Percentiles rank a stretch among this genome's conserved stretches.
Conservation (phyloP, 257 asterid species). For the Apocynum venetum region DNA sequence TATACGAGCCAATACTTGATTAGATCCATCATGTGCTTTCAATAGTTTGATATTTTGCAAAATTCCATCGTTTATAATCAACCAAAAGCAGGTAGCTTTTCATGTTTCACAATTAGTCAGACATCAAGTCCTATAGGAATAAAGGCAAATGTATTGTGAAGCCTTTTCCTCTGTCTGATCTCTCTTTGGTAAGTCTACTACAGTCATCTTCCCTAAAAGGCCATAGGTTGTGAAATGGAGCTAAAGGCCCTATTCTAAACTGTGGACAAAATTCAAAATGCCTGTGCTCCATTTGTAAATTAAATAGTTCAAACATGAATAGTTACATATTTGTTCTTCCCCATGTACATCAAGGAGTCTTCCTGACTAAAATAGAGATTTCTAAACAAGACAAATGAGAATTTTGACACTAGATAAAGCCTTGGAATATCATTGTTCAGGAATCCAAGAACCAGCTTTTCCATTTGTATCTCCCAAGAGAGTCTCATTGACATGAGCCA, state of each 20-base stretch:
- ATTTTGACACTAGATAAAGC: background rate
- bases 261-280: background rate
- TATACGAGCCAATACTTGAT: background rate
- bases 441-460: background rate
- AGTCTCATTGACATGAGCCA: background rate
- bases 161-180: slow-evolving; percentile 21
- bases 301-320: background rate
- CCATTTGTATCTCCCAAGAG: background rate
- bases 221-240: slow-evolving; percentile 6
- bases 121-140: slow-evolving; percentile 15
- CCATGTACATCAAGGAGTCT: background rate
- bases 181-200: slow-evolving; percentile 21
- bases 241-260: background rate
- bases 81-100: slow-evolving; percentile 11
- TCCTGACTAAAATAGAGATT: background rate
- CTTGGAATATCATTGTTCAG: background rate
- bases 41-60: background rate
- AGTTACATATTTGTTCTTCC: background rate
- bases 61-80: background rate
- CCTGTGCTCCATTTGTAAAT: background rate
- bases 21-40: background rate
- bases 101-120: slow-evolving; percentile 18
- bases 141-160: slow-evolving; percentile 12
- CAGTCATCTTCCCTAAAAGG: slow-evolving; percentile 4
- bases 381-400: background rate